Conservation (phyloP, 352 stramenopile species). For the Globisporangium paroecandrum region DNA sequence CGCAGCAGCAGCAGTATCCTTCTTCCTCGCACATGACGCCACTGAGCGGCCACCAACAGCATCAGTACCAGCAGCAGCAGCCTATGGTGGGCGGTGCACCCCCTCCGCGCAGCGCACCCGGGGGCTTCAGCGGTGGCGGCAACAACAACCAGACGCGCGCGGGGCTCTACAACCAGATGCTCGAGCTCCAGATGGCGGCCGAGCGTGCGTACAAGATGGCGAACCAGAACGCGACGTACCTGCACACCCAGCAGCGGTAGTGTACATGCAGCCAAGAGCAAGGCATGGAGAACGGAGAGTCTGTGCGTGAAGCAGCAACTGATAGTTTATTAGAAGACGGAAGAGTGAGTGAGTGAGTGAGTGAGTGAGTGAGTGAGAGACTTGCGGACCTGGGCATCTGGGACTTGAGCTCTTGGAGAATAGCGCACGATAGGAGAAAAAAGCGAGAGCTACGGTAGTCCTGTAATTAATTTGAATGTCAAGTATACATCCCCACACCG, state of each 20-base stretch:
- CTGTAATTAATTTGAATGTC: conserved; percentile 1
- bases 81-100: background rate
- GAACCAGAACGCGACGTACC: conserved; percentile 69
- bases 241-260: conserved; percentile 27
- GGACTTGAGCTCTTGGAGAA: background rate
- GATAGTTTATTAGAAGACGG: background rate
- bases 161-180: conserved; percentile 76
- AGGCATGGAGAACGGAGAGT: conserved; percentile 1
- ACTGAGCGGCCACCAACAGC: conserved; percentile 12
- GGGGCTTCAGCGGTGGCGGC: conserved; percentile 6
- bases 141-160: conserved; percentile 24
- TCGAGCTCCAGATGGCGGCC: conserved; percentile 66
- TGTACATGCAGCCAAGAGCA: background rate
- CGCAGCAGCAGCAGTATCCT: conserved; percentile 19
- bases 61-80: conserved; percentile 28
- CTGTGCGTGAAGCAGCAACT: background rate
- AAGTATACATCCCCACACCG: background rate
- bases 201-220: conserved; percentile 66
- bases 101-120: background rate
- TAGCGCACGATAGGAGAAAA: background rate
- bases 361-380: background rate
- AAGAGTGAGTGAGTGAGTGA: background rate
- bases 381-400: background rate
- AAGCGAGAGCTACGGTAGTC: background rate
- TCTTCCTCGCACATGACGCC: conserved; percentile 8